Conservation (phyloP, 805 yeast genomes). For the Isabelozyma pseudorhagii region DNA sequence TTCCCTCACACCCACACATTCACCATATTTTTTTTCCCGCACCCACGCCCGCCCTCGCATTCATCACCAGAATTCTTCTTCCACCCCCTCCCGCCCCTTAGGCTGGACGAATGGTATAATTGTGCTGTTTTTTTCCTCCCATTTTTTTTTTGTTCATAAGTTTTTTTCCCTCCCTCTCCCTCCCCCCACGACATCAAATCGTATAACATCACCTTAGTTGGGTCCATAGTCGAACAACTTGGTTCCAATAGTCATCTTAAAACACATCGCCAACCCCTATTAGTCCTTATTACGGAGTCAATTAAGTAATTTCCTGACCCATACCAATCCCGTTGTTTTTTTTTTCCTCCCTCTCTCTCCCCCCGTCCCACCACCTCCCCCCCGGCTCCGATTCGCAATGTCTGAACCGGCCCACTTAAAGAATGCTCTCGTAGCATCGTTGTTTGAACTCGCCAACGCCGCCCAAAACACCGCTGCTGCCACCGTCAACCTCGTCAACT, state of each 20-base stretch:
- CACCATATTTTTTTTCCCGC: not conserved
- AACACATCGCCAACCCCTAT: not conserved
- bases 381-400: conserved; percentile 4
- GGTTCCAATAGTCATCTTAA: not conserved
- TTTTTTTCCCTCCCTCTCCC: not conserved
- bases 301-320: not conserved
- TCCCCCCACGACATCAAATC: not conserved
- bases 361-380: not conserved
- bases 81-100: not conserved
- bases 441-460: conserved; percentile 81
- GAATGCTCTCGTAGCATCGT: conserved; percentile 57
- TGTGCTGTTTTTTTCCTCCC: not conserved
- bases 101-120: not conserved
- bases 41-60: not conserved
- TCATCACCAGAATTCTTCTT: not conserved
- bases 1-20: no score
- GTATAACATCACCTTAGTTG: not conserved
- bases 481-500: conserved; percentile 71
- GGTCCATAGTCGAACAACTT: not conserved
- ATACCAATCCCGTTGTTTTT: not conserved
- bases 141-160: not conserved
- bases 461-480: conserved; percentile 83
- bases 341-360: not conserved
- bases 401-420: conserved; percentile 17
- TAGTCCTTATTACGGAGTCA: not conserved